Base-by-base conservation (phyloP, 345 rosid species). In the Clausena lansium region DNA sequence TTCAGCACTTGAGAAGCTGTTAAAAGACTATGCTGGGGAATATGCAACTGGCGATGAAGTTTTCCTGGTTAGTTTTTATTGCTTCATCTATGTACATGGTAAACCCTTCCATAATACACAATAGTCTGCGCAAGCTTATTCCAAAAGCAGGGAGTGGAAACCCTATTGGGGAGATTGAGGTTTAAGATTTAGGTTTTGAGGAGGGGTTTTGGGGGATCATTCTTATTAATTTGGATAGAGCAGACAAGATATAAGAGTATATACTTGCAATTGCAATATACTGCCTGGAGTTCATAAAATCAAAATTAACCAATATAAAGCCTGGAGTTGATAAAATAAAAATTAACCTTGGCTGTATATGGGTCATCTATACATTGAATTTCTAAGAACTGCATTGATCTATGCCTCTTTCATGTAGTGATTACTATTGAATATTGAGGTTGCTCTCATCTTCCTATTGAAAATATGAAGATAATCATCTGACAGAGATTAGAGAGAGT, bases 21-120 rank as follows among this genome's bases (percentile, higher is more conserved):
- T 95, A 67, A 87, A 81, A 74, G 88, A 70, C 74, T 86, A 75
- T 55, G 84, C 95, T 77, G 93, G 98, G 71, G 90, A 81, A 83
- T 92, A 88, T 82, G 98, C 97, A 0, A 91, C 89, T 35, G 95
- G 97, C 62, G 93, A 91, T 78, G 90, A 89, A 82, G 85, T 92
- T 87, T 89, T 10, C 78, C 72, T 95, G 98, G 98, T 95, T 78
- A 72, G 82, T 79, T 78, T 71, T 78, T 35, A n/a, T 30, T 19
- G 7, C 54, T 39, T 75, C 82, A 62, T 77, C 63, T 61, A 14
- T 36, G 28, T 70, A 35, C 62, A 60, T 73, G n/a, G 9, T 73
- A 59, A 22, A 19, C 60, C 17, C 32, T 22, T 71, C 38, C 59
- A 50, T 6, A 15, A 2, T 14, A 33, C 59, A 63, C 20, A 28